Conservation (phyloP, 1,284 basidiomycete species). For the Phellopilus nigrolimitatus region DNA sequence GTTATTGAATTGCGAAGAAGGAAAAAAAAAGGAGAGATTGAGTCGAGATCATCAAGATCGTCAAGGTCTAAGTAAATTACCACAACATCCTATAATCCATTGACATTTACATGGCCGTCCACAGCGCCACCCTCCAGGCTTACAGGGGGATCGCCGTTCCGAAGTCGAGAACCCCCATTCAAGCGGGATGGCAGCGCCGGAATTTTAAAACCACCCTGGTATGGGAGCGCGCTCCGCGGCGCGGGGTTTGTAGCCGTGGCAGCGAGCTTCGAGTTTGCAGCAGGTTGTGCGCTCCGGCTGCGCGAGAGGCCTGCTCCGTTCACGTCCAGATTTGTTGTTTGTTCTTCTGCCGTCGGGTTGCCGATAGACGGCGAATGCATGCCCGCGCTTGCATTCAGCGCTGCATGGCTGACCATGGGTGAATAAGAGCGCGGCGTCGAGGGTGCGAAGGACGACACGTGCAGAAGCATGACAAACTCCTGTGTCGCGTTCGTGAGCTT, state of each 20-base stretch:
- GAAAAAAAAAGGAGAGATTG: background rate
- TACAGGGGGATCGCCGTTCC: background rate
- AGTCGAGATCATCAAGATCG: constrained; percentile 12
- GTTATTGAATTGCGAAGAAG: background rate
- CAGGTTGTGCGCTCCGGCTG: constrained; percentile 51
- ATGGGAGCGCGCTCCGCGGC: constrained; percentile 54
- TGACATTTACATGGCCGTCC: background rate
- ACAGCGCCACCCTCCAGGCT: background rate
- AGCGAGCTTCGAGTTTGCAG: constrained; percentile 37
- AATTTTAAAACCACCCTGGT: constrained; percentile 30
- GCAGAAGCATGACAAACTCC: constrained; percentile 72
- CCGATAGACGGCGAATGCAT: constrained; percentile 28
- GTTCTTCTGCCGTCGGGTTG: constrained; percentile 5
- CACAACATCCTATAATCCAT: constrained; percentile 4
- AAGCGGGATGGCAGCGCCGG: background rate
- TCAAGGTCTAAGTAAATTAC: constrained; percentile 9
- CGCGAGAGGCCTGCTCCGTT: constrained; percentile 50
- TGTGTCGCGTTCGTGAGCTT: constrained; percentile 72
- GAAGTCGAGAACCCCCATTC: background rate
- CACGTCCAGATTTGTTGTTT: constrained; percentile 7
- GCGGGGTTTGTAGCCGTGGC: constrained; percentile 34
- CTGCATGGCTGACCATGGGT: constrained; percentile 38
- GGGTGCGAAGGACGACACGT: constrained; percentile 73
- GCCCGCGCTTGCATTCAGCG: constrained; percentile 20
- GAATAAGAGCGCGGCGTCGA: constrained; percentile 53